phyloP scores from a whole-genome alignment of 345 rosid genomes.

The Eucalyptus paniculata region DNA sequence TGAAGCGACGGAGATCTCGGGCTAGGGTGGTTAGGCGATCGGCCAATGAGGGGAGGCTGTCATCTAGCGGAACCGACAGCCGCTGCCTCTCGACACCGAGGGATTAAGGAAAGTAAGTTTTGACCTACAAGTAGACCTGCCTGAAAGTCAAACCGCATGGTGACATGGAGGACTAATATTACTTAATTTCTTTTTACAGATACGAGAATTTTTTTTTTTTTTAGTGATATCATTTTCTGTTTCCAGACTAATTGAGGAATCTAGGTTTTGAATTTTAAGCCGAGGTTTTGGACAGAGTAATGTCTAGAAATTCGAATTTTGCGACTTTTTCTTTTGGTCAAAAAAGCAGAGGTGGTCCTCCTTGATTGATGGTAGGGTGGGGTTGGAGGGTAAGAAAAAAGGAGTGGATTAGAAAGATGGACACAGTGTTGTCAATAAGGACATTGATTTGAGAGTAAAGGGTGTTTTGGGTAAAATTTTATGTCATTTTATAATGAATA shows the following conservation, averaged over 20 bases:
- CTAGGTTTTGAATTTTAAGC: not conserved
- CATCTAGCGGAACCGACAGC: not conserved
- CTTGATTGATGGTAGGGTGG: not conserved
- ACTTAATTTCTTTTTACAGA: not conserved
- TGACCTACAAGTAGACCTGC: not conserved
- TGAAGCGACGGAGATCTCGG: not conserved
- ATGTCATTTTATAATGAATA: not conserved
- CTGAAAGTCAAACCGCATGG: not conserved
- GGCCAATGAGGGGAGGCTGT: not conserved
- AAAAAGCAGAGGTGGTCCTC: not conserved
- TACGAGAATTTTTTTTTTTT: not conserved
- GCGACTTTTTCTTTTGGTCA: not conserved
- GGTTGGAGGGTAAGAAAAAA: not conserved
- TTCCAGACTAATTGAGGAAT: not conserved
- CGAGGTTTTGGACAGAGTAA: not conserved
- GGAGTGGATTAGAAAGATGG: not conserved
- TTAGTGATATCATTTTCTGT: not conserved
- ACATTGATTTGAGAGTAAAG: not conserved
- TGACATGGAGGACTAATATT: not conserved
- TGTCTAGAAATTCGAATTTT: not conserved
- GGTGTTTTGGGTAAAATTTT: not conserved
- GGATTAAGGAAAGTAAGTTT: not conserved
- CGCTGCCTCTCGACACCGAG: not conserved
- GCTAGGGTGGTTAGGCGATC: fast-evolving
- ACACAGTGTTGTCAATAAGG: not conserved